Conservation (phyloP, 148 eudicot genomes). For the Polygonum maritimum region DNA sequence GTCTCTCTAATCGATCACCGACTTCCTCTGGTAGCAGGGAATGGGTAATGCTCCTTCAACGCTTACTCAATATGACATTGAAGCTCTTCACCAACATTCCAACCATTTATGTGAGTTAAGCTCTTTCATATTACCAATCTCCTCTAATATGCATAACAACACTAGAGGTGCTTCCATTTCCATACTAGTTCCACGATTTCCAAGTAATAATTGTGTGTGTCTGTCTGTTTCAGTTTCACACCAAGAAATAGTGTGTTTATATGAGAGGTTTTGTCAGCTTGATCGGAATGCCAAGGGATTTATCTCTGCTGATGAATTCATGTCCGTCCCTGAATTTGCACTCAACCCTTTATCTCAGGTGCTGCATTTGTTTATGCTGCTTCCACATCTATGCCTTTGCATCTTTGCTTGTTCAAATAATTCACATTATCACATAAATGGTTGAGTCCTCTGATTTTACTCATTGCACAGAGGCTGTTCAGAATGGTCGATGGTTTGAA, state of each 20-base stretch:
- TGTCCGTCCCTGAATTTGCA: constrained; percentile 94
- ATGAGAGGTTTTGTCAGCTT: constrained; percentile 93
- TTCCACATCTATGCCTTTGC: background rate
- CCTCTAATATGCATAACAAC: background rate
- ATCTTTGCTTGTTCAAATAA: background rate
- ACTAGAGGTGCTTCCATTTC: background rate
- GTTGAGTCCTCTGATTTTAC: background rate
- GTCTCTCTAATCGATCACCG: no score
- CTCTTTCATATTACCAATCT: background rate
- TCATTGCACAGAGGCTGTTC: constrained; percentile 61
- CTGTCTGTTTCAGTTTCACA: constrained; percentile 54
- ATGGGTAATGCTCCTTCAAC: constrained; percentile 90
- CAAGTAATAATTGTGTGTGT: background rate
- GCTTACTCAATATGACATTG: constrained; percentile 97
- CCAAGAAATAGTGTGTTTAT: constrained; percentile 89
- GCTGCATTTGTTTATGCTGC: background rate
- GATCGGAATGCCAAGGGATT: constrained; percentile 92
- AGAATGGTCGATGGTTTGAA: constrained; percentile 96
- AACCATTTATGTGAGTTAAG: constrained; percentile 48
- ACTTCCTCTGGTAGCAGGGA: background rate
- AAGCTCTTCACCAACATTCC: constrained; percentile 88
- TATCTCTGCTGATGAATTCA: constrained; percentile 81
- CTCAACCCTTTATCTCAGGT: constrained; percentile 96
- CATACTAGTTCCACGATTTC: constrained; percentile 2
- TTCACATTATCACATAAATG: background rate